Conservation (phyloP, 495 filamentous ascomycete species). For the Hypoxylon fragiforme region DNA sequence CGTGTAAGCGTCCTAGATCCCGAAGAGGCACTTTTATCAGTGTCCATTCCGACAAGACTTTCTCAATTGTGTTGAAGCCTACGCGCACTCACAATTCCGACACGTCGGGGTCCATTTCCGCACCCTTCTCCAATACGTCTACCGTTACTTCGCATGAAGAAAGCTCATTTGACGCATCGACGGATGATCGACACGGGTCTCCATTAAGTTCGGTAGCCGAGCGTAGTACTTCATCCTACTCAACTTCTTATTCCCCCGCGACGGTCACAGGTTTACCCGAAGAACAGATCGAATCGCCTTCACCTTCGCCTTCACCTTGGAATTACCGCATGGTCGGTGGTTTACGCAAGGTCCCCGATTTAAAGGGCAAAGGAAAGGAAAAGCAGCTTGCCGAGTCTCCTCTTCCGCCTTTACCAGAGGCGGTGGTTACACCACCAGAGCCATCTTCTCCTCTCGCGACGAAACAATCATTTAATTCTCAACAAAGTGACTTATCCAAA, state of each 20-base stretch:
- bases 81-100: conserved; percentile 33
- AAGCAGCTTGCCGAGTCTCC: conserved; percentile 35
- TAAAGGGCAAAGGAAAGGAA: conserved; percentile 47
- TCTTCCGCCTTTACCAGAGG: conserved; percentile 48
- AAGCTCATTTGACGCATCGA: conserved; percentile 50
- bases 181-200: conserved; percentile 50
- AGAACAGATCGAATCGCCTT: conserved; percentile 45
- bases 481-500: no score
- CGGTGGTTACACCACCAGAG: conserved; percentile 27
- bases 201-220: conserved; percentile 49
- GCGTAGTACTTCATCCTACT: conserved; percentile 42
- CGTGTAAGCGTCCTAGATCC: conserved; percentile 37
- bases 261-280: conserved; percentile 46
- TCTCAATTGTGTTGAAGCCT: conserved; percentile 44
- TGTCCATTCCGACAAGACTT: conserved; percentile 54
- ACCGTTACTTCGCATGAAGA: conserved; percentile 49
- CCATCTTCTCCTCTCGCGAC: conserved; percentile 36
- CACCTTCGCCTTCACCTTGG: conserved; percentile 51
- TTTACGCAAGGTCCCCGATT: conserved; percentile 57
- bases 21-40: conserved; percentile 46
- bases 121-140: conserved; percentile 41
- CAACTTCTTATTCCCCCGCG: conserved; percentile 35
- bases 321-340: conserved; percentile 59
- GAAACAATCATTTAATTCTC: conserved; percentile 53
- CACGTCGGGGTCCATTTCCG: conserved; percentile 36